These are phyloP conservation scores for Phytopythium aichiense DNA, from an alignment of 352 stramenopile genomes.

Conservation along the genomic window DNA sequence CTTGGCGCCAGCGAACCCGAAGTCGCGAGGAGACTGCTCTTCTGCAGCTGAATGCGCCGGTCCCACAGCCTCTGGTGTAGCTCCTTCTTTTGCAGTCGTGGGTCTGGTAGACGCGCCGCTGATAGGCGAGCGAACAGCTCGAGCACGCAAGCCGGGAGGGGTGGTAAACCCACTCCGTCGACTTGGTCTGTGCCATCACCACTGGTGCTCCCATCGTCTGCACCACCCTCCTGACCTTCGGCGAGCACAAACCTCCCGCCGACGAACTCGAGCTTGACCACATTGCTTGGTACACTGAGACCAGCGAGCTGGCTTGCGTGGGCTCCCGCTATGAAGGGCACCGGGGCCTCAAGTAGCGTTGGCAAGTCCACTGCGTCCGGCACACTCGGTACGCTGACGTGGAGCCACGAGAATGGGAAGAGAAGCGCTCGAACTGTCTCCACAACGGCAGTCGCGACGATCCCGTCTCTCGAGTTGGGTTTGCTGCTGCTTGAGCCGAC, in stretches of 20 bases:
- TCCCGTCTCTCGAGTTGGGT: conserved; percentile 22
- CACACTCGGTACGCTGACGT: conserved; percentile 51
- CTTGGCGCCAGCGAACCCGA: background rate
- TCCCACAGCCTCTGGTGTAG: conserved; percentile 43
- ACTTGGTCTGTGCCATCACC: background rate
- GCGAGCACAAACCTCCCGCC: conserved; percentile 22
- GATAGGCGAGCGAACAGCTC: conserved; percentile 12
- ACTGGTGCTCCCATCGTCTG: background rate
- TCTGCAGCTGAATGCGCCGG: conserved; percentile 43
- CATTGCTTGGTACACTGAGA: conserved; percentile 26
- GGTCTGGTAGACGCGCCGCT: conserved; percentile 20
- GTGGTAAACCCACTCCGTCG: conserved; percentile 5
- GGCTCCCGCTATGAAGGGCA: conserved; percentile 47
- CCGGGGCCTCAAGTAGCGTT: conserved; percentile 46
- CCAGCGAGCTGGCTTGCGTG: conserved; percentile 28
- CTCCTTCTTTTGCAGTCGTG: conserved; percentile 27
- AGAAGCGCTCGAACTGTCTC: conserved; percentile 39
- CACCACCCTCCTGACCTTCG: background rate
- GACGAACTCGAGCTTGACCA: conserved; percentile 35
- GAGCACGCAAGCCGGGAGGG: conserved; percentile 12
- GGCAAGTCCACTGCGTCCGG: conserved; percentile 43
- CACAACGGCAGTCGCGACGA: conserved; percentile 41
- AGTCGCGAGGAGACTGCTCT: conserved; percentile 23
- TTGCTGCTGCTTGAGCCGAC: background rate
- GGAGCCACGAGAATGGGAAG: conserved; percentile 47